Percentiles rank a stretch among this genome's conserved stretches.
phyloP scores from a whole-genome alignment of 371 early-diverging fungal species.

The Mortierella sp. region DNA sequence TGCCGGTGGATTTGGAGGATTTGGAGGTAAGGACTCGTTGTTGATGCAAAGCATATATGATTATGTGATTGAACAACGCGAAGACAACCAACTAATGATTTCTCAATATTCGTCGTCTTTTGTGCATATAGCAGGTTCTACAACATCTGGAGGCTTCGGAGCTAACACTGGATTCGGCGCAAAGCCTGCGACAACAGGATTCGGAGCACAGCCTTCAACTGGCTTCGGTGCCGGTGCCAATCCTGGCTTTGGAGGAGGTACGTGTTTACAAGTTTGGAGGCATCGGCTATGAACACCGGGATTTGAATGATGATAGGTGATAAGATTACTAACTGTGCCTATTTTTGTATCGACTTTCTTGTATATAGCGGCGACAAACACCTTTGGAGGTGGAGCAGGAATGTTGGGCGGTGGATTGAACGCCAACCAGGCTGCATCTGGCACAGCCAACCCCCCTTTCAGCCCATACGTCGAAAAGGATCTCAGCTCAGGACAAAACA shows the following conservation, averaged over 20 bases:
- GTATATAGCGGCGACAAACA: constrained; percentile 42
- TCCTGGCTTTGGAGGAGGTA: constrained; percentile 61
- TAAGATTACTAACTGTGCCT: background rate
- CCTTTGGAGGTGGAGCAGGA: constrained; percentile 69
- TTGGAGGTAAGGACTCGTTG: constrained; percentile 34
- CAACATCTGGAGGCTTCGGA: constrained; percentile 65
- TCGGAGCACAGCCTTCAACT: constrained; percentile 52
- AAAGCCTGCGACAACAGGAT: constrained; percentile 58
- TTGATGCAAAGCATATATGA: too few species aligned
- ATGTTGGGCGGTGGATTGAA: constrained; percentile 63
- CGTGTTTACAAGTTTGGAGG: too few species aligned
- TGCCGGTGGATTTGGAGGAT: constrained; percentile 61
- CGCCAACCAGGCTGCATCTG: constrained; percentile 58
- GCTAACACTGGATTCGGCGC: constrained; percentile 60
- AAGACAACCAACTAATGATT: background rate
- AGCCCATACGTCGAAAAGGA: constrained; percentile 78
- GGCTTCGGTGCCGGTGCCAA: constrained; percentile 58
- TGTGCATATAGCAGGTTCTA: constrained; percentile 28
- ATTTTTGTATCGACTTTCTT: constrained; percentile 26
- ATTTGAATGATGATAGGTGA: background rate
- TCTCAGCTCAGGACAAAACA: constrained; percentile 66
- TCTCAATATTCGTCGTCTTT: background rate
- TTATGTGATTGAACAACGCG: background rate
- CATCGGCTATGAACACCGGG: background rate
- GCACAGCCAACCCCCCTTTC: constrained; percentile 87